Percentiles rank a stretch among this genome's conserved stretches.
These are phyloP conservation scores for Aquilaria agallochum DNA, from an alignment of 441 rosid species.

Conservation along the genomic window DNA sequence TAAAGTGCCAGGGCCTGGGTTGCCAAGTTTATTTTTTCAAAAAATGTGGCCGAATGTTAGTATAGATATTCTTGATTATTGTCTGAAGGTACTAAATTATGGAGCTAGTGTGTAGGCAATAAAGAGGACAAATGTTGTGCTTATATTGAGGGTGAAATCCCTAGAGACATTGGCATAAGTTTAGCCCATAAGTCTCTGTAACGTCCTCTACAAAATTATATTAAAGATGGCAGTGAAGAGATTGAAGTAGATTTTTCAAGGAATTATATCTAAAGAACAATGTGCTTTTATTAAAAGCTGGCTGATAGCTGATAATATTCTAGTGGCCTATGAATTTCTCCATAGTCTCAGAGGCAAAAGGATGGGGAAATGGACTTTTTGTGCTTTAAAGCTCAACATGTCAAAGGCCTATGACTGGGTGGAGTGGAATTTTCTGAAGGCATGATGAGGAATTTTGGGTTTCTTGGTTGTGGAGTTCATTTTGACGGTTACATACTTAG, in stretches of 20 bases:
- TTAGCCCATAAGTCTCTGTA: background rate
- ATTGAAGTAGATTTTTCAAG: background rate
- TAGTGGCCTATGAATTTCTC: no score
- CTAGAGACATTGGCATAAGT: background rate
- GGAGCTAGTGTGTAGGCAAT: no score
- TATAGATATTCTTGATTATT: no score
- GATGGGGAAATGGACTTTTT: background rate
- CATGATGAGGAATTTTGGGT: background rate
- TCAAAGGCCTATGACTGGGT: no score
- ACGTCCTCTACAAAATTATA: background rate
- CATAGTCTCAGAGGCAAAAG: background rate
- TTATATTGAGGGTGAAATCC: background rate
- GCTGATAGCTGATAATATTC: no score
- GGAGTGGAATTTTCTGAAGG: no score
- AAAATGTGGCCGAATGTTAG: no score
- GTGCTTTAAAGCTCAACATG: no score
- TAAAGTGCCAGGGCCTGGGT: background rate
- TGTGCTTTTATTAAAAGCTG: background rate
- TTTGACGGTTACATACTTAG: background rate
- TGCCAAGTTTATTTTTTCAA: background rate
- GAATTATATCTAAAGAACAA: background rate
- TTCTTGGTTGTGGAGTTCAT: background rate
- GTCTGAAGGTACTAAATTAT: no score
- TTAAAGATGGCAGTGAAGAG: background rate
- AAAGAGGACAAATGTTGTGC: background rate